Base-by-base conservation (phyloP, 257 asterid genomes). In the Ophiorrhiza pumila region DNA sequence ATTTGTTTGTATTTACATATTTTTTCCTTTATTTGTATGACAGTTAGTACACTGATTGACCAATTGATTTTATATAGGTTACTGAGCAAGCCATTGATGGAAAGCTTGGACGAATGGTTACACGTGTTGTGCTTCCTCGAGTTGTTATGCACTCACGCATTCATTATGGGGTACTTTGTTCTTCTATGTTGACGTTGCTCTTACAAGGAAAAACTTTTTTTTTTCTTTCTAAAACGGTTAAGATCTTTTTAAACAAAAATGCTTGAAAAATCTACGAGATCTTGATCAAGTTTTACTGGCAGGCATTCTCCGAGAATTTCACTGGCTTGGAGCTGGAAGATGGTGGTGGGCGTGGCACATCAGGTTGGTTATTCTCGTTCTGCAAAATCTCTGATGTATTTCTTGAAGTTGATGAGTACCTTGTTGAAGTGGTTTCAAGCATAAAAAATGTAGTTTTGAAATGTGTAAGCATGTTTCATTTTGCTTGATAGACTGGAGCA, bases 301-400 rank as follows among this genome's bases (percentile, higher is more conserved):
- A 93, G 98, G 95, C 97, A 31, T 93, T 90, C 87, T 93, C 96
- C 20, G 90, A 80, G 81, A 93, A 93, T 86, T 86, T 93, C 82
- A 93, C 96, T 73, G 98, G 98, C 71, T 84, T 93, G 81, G 98
- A 93, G 88, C 91, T 93, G 71, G 98, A 93, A 89, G 98, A 93
- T 82, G 98, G 98, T 58, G 98, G 98, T 49, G 98, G 98, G 53
- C 96, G 98, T 32, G 98, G 98, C 69, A 93, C 98, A 72, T 90
- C 98, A 83, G 98, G 98, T 87, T 68, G 57, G 78, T 78, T 60
- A 17, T 72, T 59, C 37, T 69, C 47, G 22, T 73, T 52, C 31
- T 53, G 65, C 39, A 52, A 35, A 55, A 41, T 7, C 25, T 70
- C 31, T 50, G 71, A 29, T 47, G 37, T 78, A 42, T 35, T 73